Evolutionary conservation across 345 rosid genomes (phyloP).

Genomic region (Litchi chinensis): DNA sequence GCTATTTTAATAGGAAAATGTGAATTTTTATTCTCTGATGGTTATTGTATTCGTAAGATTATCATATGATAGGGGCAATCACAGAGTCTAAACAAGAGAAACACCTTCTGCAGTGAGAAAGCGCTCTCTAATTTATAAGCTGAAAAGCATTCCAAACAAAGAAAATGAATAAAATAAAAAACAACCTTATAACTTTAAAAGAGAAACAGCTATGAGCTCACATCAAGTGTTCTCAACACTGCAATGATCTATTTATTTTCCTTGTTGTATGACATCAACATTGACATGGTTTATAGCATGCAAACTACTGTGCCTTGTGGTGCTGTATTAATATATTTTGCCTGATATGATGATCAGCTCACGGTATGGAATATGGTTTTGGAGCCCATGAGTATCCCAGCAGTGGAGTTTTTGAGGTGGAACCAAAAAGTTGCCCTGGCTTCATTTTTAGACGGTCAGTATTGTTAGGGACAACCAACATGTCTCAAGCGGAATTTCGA

Average conservation of each 20-base stretch:
- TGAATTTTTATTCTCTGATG: not conserved
- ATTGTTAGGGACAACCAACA: conserved; percentile 62
- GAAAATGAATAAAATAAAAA: no score
- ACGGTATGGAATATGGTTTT: conserved; percentile 82
- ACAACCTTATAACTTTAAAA: not conserved
- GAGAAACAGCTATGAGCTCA: not conserved
- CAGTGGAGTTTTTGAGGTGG: conserved; percentile 94
- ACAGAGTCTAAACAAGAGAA: not conserved
- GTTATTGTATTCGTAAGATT: not conserved
- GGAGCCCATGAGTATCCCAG: conserved; percentile 88
- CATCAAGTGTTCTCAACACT: not conserved
- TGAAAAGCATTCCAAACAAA: not conserved
- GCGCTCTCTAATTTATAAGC: not conserved
- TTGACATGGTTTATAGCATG: not conserved
- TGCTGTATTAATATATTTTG: conserved; percentile 19
- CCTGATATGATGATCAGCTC: conserved; percentile 50
- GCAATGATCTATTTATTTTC: not conserved
- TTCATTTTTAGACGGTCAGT: conserved; percentile 85
- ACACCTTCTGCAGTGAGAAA: not conserved
- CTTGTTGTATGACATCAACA: not conserved
- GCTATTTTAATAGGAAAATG: not conserved
- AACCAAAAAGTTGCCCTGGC: conserved; percentile 92
- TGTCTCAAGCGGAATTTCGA: conserved; percentile 76
- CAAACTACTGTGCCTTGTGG: not conserved
- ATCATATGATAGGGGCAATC: not conserved